Conservation (phyloP, 108 stramenopile genomes). For the Poteriospumella lacustris region DNA sequence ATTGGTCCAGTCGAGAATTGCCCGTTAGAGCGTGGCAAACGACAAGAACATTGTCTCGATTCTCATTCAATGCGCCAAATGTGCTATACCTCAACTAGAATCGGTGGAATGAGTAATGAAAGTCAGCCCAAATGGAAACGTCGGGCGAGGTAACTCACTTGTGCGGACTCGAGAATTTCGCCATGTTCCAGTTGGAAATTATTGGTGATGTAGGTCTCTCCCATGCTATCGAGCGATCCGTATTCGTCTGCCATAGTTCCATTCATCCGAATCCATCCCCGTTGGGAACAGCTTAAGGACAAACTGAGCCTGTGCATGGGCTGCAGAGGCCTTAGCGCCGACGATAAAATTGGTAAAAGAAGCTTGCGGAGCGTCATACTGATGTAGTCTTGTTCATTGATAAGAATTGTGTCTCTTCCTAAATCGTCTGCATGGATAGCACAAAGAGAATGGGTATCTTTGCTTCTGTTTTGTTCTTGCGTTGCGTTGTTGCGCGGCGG, state of each 20-base stretch:
- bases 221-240: conserved; percentile 4
- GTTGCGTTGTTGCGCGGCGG: no score
- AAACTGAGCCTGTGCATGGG: no score
- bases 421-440: no score
- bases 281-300: no score
- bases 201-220: conserved; percentile 14
- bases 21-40: conserved; percentile 91
- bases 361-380: no score
- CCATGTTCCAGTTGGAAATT: conserved; percentile 38
- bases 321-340: no score
- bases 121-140: conserved; percentile 64
- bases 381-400: no score
- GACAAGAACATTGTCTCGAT: conserved; percentile 75
- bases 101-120: conserved; percentile 68
- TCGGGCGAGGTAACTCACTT: conserved; percentile 77
- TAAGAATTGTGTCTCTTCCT: no score
- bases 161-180: conserved; percentile 61
- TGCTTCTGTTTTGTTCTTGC: no score
- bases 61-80: conserved; percentile 71
- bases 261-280: no score
- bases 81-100: conserved; percentile 78
- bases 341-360: no score
- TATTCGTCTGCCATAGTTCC: conserved; percentile 38
- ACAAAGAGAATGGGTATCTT: no score
- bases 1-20: conserved; percentile 77